Evolutionary conservation across 169 alveolate species (phyloP).

Genomic region (Babesia microti): DNA sequence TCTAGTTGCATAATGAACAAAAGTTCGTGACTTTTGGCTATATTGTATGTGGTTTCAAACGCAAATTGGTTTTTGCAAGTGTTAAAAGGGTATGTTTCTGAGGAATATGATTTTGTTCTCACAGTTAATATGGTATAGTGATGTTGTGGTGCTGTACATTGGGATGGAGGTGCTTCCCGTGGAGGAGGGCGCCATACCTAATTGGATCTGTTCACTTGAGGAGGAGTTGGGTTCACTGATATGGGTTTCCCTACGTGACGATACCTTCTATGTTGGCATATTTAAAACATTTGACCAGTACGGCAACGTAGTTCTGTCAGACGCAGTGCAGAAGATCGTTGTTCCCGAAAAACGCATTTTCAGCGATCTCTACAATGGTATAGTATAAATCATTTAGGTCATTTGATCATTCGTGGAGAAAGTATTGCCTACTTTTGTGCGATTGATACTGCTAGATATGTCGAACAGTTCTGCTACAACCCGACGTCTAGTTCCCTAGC

Average conservation of each 20-base stretch:
- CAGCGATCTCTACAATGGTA: conserved; percentile 64
- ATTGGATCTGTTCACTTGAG: conserved; percentile 61
- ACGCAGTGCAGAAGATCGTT: conserved; percentile 52
- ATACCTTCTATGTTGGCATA: conserved; percentile 50
- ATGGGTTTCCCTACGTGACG: conserved; percentile 61
- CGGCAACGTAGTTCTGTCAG: conserved; percentile 59
- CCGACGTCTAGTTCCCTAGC: conserved; percentile 6
- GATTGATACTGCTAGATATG: conserved; percentile 47
- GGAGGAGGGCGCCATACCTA: conserved; percentile 43
- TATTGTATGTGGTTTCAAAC: too few species aligned
- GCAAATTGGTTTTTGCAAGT: too few species aligned
- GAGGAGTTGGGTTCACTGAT: conserved; percentile 61
- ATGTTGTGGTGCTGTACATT: too few species aligned
- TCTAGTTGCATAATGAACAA: too few species aligned
- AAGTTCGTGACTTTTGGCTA: too few species aligned
- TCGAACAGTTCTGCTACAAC: conserved; percentile 46
- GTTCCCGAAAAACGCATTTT: conserved; percentile 30
- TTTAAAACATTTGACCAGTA: conserved; percentile 60
- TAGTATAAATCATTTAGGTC: conserved; percentile 24
- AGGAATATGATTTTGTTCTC: too few species aligned
- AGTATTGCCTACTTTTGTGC: conserved; percentile 63
- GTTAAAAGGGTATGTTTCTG: too few species aligned
- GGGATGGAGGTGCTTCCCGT: too few species aligned
- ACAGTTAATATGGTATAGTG: too few species aligned
- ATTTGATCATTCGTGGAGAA: conserved; percentile 58